These are phyloP conservation scores for Kodamaea derodonti DNA, from an alignment of 1,139 yeast genomes.

Conservation along the genomic window DNA sequence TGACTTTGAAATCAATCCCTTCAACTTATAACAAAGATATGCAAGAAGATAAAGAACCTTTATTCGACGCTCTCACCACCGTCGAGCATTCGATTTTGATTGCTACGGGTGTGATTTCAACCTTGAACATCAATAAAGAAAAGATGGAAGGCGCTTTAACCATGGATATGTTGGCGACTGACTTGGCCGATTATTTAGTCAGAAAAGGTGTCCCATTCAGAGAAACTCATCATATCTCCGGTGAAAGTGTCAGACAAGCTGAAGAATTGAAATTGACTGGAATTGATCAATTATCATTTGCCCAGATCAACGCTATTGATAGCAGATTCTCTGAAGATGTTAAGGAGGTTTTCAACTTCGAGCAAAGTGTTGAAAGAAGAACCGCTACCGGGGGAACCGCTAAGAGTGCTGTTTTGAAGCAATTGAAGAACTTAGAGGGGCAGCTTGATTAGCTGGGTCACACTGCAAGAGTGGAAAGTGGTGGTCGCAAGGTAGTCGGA, in stretches of 20 bases:
- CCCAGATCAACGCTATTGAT: slow-evolving; percentile 78
- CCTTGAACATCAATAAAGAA: slow-evolving; percentile 65
- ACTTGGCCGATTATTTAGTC: slow-evolving; percentile 93
- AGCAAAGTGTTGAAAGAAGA: slow-evolving; percentile 93
- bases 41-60: slow-evolving; percentile 98
- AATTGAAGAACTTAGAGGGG: slow-evolving; percentile 46
- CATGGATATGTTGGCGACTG: slow-evolving; percentile 99
- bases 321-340: slow-evolving; percentile 78
- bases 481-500: too few relatives aligned
- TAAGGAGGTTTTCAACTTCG: slow-evolving; percentile 79
- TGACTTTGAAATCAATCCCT: slow-evolving; percentile 93
- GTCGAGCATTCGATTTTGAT: slow-evolving; percentile 90
- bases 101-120: slow-evolving; percentile 94
- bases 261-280: slow-evolving; percentile 76
- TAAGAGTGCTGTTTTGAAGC: slow-evolving; percentile 77
- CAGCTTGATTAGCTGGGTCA: slow-evolving; percentile 7
- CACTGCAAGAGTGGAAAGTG: too few relatives aligned
- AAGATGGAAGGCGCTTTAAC: slow-evolving; percentile 86
- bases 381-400: slow-evolving; percentile 98
- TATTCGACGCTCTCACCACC: slow-evolving; percentile 85
- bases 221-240: slow-evolving; percentile 97
- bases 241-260: slow-evolving; percentile 91
- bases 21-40: slow-evolving; percentile 96
- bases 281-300: slow-evolving; percentile 72
- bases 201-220: slow-evolving; percentile 98